Base-by-base conservation (phyloP, 805 yeast species). In the Barnettozyma botsteinii region DNA sequence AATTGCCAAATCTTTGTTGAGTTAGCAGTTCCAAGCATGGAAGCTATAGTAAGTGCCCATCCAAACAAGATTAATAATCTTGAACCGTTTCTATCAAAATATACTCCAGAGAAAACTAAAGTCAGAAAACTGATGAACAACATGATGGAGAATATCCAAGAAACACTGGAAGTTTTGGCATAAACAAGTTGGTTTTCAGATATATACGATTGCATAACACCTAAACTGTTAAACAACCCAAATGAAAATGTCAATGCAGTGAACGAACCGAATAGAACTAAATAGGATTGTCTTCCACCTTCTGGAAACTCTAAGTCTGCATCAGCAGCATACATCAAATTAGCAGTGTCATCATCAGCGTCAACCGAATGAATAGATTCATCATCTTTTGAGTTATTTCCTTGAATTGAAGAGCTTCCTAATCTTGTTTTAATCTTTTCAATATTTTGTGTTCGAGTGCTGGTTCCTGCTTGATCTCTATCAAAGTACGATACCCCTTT, bases 91-190 rank as follows among this genome's bases (percentile, higher is more conserved):
- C 69, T 59, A 49, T 78, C 85, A 50, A 77, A 78, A 13, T 73
- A 61, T 10, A 78, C 73, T 2, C 85, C 88, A 8, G 73, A 66
- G 21, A 77, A 57, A 25, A 77, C 64, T 7, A 77, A 72, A 2
- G 72, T 62, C n/a, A 67, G 55, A 51, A 72, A 76, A 9, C 73
- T 62, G 23, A 78, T 54, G 24, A 73, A 69, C 41, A 72, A 57
- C 55, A 69, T 74, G 22, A 80, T 56, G 2, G 86, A 79, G 49
- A 81, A 81, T 22, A 81, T 70, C 85, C 86, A 78, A 4, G 83
- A 72, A 6, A 77, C 66, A 2, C 72, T 59, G 2, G 81, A 67
- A 1, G 75, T 63, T 5, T 68, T 56, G 7, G 63, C 60, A 32
- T 67, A 49, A 1, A 61, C 61, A 44, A 81, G 57, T 55, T 79